Percentiles rank a stretch among this genome's conserved stretches.
Evolutionary conservation across 179 eudicot genomes (phyloP).

Genomic region (Spergularia azorica): DNA sequence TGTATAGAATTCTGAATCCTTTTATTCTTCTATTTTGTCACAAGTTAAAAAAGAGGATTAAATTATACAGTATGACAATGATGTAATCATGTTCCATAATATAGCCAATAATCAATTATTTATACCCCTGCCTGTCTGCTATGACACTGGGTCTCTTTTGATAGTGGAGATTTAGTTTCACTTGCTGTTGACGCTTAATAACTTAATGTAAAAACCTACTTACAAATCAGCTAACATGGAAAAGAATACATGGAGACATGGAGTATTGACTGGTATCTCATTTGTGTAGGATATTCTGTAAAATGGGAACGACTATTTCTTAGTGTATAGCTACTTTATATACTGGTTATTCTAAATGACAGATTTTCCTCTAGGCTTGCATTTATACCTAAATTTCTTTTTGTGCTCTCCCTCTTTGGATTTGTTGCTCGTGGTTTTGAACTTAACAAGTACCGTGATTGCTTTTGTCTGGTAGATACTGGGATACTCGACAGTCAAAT

Average conservation of each 20-base stretch:
- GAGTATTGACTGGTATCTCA: neutral
- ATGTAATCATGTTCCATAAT: too few species aligned
- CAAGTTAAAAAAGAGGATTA: neutral
- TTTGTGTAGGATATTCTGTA: neutral
- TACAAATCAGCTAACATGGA: slow-evolving; percentile 1
- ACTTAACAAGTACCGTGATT: neutral
- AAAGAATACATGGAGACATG: neutral
- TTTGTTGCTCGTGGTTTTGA: neutral
- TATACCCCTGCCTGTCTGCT: too few species aligned
- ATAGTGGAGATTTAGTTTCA: too few species aligned
- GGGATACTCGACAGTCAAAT: slow-evolving; percentile 86
- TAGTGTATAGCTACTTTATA: neutral
- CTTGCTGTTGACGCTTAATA: neutral
- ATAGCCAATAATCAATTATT: too few species aligned
- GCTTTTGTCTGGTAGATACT: slow-evolving; percentile 53
- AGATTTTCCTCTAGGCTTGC: neutral
- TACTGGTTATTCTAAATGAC: neutral
- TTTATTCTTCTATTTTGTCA: neutral
- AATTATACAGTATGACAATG: neutral
- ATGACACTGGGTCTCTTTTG: too few species aligned
- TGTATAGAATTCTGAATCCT: neutral
- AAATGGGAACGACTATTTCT: neutral
- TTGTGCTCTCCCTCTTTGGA: neutral
- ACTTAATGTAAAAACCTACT: neutral
- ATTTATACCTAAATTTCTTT: neutral